phyloP scores from a whole-genome alignment of 345 rosid species.

The Camelina sativa region DNA sequence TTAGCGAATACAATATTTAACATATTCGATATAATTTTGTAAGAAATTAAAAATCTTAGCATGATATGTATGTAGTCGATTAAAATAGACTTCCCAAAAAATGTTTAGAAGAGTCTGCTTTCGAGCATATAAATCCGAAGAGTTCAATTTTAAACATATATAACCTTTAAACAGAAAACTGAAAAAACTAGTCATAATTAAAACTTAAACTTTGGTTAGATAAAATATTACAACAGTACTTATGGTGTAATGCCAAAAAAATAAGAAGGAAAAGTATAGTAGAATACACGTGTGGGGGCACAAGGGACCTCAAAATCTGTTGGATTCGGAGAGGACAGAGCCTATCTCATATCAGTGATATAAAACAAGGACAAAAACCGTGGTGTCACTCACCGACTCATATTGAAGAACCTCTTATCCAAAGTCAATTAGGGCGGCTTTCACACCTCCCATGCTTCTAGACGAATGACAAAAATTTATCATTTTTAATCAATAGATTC shows the following conservation, averaged over 20 bases:
- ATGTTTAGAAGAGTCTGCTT: not conserved
- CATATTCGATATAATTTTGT: too few species aligned
- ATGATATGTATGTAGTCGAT: too few species aligned
- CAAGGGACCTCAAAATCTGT: constrained; percentile 27
- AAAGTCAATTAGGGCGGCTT: constrained; percentile 43
- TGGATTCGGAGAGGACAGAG: constrained; percentile 2
- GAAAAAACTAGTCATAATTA: too few species aligned
- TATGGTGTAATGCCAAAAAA: not conserved
- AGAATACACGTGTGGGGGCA: constrained; percentile 27
- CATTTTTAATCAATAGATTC: not conserved
- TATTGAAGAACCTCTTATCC: not conserved
- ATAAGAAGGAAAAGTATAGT: too few species aligned
- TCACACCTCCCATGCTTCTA: constrained; percentile 30
- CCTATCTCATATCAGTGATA: not conserved
- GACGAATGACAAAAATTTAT: constrained; percentile 7
- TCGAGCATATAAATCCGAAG: not conserved
- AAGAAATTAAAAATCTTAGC: too few species aligned
- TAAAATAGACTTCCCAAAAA: too few species aligned
- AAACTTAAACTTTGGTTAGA: too few species aligned
- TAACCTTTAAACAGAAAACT: too few species aligned
- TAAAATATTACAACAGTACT: too few species aligned
- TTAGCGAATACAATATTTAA: too few species aligned
- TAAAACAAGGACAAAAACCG: constrained; percentile 3
- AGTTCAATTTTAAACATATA: not conserved
- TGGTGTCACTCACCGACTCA: constrained; percentile 24